Evolutionary conservation across 2,329 filamentous ascomycete genomes (phyloP).

Genomic region (Nothophaeocryptopus gaeumannii): DNA sequence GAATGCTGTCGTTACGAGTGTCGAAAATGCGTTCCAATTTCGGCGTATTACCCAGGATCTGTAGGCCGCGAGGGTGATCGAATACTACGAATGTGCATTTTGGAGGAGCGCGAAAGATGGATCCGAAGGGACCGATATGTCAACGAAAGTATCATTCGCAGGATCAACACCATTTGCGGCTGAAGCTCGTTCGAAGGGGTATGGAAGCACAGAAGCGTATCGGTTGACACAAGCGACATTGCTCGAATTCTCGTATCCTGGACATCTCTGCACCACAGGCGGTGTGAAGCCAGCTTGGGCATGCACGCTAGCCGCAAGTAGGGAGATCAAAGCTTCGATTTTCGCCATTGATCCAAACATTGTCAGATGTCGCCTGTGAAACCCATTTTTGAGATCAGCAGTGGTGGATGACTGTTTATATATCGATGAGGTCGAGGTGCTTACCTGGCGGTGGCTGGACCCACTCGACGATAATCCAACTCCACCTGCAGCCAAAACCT

Average conservation of each 20-base stretch:
- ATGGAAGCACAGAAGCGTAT: constrained; percentile 22
- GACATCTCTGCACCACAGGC: constrained; percentile 14
- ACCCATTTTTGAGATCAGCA: too few species aligned
- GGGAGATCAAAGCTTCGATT: too few species aligned
- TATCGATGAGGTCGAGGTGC: too few species aligned
- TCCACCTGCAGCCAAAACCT: too few species aligned
- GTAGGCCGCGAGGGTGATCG: constrained; percentile 32
- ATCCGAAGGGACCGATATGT: constrained; percentile 28
- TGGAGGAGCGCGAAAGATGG: constrained; percentile 32
- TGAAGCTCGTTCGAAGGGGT: constrained; percentile 14
- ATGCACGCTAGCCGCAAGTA: too few species aligned
- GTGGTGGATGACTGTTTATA: too few species aligned
- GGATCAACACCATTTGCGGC: constrained; percentile 11
- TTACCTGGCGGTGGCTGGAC: too few species aligned
- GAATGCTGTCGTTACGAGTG: constrained; percentile 28
- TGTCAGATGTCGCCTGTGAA: too few species aligned
- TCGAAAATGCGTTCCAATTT: constrained; percentile 34
- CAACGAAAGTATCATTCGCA: constrained; percentile 20
- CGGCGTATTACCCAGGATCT: constrained; percentile 35
- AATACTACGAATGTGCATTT: constrained; percentile 37
- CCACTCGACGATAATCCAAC: too few species aligned
- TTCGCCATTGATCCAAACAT: too few species aligned
- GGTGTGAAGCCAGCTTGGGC: constrained; percentile 11
- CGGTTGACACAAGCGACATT: constrained; percentile 21
- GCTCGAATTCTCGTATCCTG: constrained; percentile 10